Conservation (phyloP, 371 early-diverging fungal genomes). For the Zopfochytrium polystomum region DNA sequence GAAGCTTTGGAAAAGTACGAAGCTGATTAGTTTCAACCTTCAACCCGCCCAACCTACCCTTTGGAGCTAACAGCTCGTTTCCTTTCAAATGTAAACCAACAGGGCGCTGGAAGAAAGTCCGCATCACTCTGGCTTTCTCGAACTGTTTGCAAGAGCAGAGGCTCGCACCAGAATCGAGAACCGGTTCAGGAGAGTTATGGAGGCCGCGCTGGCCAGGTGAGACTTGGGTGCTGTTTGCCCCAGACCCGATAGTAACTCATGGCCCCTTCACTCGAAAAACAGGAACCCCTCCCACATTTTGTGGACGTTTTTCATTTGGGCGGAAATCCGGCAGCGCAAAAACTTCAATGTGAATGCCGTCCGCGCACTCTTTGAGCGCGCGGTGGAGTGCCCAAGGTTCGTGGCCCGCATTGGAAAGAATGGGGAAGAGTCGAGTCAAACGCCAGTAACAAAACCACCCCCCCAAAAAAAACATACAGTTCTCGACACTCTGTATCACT, state of each 20-base stretch:
- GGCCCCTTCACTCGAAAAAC: not conserved
- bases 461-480: no score
- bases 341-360: constrained; percentile 56
- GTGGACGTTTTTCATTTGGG: constrained; percentile 60
- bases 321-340: constrained; percentile 59
- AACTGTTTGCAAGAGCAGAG: constrained; percentile 66
- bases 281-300: constrained; percentile 56
- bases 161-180: constrained; percentile 61
- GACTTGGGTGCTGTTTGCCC: not conserved
- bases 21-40: no score
- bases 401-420: no score
- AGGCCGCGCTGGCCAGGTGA: constrained; percentile 39
- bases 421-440: no score
- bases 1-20: constrained; percentile 45
- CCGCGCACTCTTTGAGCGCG: constrained; percentile 60
- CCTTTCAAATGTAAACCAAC: no score
- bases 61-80: no score
- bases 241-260: not conserved
- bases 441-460: no score
- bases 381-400: constrained; percentile 55
- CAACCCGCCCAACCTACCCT: no score
- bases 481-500: constrained; percentile 49
- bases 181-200: constrained; percentile 56
- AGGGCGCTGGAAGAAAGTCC: no score
- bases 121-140: constrained; percentile 56